Base-by-base conservation (phyloP, 148 eudicot species). In the Gaultheria prostrata region DNA sequence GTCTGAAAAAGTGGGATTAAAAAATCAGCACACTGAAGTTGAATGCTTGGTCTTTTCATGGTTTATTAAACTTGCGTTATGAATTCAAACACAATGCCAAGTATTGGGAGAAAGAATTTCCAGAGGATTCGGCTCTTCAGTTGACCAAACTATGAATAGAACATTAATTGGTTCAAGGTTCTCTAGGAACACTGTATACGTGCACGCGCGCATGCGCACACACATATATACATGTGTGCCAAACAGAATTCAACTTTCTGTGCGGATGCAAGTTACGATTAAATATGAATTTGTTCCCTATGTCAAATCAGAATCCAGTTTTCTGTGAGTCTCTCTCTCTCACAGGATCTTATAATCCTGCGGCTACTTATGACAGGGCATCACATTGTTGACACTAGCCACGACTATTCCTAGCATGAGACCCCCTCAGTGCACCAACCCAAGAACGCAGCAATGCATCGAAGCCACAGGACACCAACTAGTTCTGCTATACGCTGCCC, bases 391-490 rank as follows among this genome's bases (percentile, higher is more conserved):
- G 83, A 97, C 99, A 75, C 14, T 97, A 67, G 91, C 98, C 85
- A 95, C 99, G 35, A 86, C 91, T 57, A 80, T 97, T 43, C 89
- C 94, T 0, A 89, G 94, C 92, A 93, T 97, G 98, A 91, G 80
- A 56, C 99, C 99, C 0, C 99, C 99, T 39, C 57, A 86, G 3
- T 97, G 99, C 90, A 77, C 81, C 32, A 74, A 86, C 89, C 70
- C 94, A 63, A 82, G 87, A 50, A 88, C 78, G 13, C 83, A 84
- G 3, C 76, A 85, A 15, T 97, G 99, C 86, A 61, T 92, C 6
- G 88, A 90, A 85, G 99, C 98, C 81, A 91, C 45, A 30, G 90
- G 94, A 18, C 67, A 59, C 11, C 99, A 95, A 83, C 88, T 97
- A 84, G 95, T 91, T 33, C 30, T 97, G 85, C 97, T 95, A 80